phyloP scores from a whole-genome alignment of 768 basidiomycete genomes.

The Astraeus odoratus region DNA sequence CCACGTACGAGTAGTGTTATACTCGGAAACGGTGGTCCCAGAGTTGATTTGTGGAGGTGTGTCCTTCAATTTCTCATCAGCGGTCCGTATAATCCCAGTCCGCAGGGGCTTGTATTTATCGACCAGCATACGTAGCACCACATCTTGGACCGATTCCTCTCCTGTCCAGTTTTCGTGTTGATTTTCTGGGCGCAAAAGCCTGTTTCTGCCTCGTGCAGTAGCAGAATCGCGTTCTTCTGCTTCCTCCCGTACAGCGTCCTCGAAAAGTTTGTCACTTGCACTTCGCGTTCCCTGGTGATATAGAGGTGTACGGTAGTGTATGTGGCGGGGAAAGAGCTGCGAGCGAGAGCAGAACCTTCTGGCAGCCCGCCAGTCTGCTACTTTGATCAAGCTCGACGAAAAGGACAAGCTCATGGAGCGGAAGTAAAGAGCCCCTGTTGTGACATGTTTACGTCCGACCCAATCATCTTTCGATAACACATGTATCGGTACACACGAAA shows the following conservation, averaged over 20 bases:
- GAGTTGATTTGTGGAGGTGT: slow-evolving; percentile 34
- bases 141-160: slow-evolving; percentile 63
- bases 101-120: slow-evolving; percentile 83
- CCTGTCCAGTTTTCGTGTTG: slow-evolving; percentile 70
- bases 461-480: background rate
- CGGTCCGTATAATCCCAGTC: slow-evolving; percentile 48
- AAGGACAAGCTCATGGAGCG: slow-evolving; percentile 1
- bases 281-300: slow-evolving; percentile 12
- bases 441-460: background rate
- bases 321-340: background rate
- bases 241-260: slow-evolving; percentile 54
- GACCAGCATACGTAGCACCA: slow-evolving; percentile 76
- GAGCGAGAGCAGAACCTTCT: background rate
- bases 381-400: background rate
- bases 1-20: slow-evolving; percentile 6
- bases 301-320: slow-evolving; percentile 4
- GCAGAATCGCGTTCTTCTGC: slow-evolving; percentile 24
- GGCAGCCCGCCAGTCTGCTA: background rate
- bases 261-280: slow-evolving; percentile 58
- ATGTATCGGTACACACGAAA: too few species aligned
- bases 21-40: slow-evolving; percentile 4
- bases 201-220: slow-evolving; percentile 9
- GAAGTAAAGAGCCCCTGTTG: background rate
- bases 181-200: slow-evolving; percentile 29
- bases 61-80: slow-evolving; percentile 60